phyloP scores from a whole-genome alignment of 2,329 filamentous ascomycete species.

The Stemphylium lycopersici region DNA sequence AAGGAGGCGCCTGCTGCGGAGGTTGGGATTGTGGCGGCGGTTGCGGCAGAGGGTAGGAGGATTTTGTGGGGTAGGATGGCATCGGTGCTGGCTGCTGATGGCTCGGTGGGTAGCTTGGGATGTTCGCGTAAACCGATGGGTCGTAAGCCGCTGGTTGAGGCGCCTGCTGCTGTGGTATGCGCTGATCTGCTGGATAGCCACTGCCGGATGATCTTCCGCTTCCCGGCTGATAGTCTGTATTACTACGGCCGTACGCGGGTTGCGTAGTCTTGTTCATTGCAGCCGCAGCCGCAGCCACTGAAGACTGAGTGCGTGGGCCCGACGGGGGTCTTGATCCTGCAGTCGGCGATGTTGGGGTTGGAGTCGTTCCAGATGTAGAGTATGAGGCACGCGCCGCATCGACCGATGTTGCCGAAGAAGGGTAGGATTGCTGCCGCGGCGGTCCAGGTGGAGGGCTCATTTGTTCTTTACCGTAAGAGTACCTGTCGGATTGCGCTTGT shows the following conservation, averaged over 20 bases:
- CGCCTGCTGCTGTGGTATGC: conserved; percentile 50
- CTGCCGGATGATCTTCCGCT: conserved; percentile 40
- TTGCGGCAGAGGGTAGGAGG: conserved; percentile 39
- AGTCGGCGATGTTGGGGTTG: conserved; percentile 56
- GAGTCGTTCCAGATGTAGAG: conserved; percentile 40
- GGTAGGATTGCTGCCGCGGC: conserved; percentile 51
- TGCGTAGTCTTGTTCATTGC: conserved; percentile 51
- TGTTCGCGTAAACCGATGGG: conserved; percentile 72
- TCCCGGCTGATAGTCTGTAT: conserved; percentile 50
- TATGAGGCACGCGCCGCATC: conserved; percentile 58
- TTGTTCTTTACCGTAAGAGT: conserved; percentile 57
- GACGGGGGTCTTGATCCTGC: conserved; percentile 53
- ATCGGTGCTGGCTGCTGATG: conserved; percentile 43
- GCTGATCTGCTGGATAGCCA: conserved; percentile 49
- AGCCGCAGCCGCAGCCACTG: conserved; percentile 55
- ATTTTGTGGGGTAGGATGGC: conserved; percentile 44
- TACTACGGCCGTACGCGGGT: conserved; percentile 53
- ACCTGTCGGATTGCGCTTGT: conserved; percentile 48
- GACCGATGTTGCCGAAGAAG: conserved; percentile 49
- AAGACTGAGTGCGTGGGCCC: conserved; percentile 57
- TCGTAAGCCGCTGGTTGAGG: conserved; percentile 71
- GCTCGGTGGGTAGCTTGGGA: conserved; percentile 44
- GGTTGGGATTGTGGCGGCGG: conserved; percentile 58
- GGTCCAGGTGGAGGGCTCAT: conserved; percentile 44
- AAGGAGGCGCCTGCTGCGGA: conserved; percentile 58